Conservation (phyloP, 129 eudicot species). For the Oenanthe sinensis region DNA sequence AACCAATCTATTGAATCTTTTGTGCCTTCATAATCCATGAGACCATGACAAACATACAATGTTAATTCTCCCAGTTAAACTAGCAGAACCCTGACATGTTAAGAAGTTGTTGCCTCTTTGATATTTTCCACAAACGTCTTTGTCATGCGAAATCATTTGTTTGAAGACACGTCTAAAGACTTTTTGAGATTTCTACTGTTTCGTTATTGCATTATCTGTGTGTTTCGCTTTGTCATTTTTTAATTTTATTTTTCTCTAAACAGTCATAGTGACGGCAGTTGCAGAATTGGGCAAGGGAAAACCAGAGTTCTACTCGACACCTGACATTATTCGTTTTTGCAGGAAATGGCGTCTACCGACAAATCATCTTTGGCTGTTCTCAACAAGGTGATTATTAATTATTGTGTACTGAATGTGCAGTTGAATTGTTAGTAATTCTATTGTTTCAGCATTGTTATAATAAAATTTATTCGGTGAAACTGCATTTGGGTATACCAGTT, state of each 20-base stretch:
- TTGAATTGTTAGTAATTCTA: neutral
- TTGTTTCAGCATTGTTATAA: neutral
- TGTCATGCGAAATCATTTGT: neutral
- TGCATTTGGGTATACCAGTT: neutral
- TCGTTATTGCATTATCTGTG: neutral
- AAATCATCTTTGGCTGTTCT: constrained; percentile 93
- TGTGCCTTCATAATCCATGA: neutral
- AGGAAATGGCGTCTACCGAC: constrained; percentile 96
- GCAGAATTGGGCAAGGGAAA: constrained; percentile 83
- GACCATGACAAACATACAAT: neutral
- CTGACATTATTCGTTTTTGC: constrained; percentile 82
- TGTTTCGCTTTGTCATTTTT: neutral
- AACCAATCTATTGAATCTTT: neutral
- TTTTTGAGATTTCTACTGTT: neutral
- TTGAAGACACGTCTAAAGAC: neutral
- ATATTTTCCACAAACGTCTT: neutral
- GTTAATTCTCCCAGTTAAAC: neutral
- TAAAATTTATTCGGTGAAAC: neutral
- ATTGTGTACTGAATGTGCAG: constrained; percentile 3
- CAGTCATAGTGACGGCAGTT: constrained; percentile 93
- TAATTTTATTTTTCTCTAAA: constrained; percentile 7
- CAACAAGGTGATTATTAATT: constrained; percentile 58
- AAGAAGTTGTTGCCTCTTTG: neutral
- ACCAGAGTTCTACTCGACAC: constrained; percentile 95
- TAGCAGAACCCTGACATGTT: neutral